These are phyloP conservation scores for Geopyxis carbonaria DNA, from an alignment of 495 filamentous ascomycete species.

Conservation along the genomic window DNA sequence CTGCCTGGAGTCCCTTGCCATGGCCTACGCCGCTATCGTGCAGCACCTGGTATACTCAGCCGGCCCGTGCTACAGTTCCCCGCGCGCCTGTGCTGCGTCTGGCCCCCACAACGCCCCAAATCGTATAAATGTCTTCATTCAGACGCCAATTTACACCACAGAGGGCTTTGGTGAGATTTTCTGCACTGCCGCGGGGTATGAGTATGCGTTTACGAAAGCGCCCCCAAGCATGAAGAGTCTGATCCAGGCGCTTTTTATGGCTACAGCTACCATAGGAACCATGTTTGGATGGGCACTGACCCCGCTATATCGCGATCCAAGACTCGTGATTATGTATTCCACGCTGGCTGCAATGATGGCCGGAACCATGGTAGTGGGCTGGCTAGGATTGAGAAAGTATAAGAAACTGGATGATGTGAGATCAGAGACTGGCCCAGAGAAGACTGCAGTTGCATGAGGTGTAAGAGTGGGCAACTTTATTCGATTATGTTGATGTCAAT, in stretches of 20 bases:
- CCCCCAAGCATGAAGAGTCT: slow-evolving; percentile 29
- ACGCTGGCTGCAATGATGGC: too few species aligned
- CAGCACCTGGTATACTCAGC: slow-evolving; percentile 32
- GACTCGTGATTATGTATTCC: too few species aligned
- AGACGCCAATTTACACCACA: slow-evolving; percentile 31
- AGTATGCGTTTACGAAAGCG: slow-evolving; percentile 41
- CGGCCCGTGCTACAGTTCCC: slow-evolving; percentile 36
- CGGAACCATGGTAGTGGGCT: too few species aligned
- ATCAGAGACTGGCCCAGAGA: too few species aligned
- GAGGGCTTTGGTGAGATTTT: slow-evolving; percentile 32
- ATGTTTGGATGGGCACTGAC: too few species aligned
- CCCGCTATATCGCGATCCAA: too few species aligned
- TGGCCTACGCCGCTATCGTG: slow-evolving; percentile 34
- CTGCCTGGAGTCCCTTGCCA: slow-evolving; percentile 27
- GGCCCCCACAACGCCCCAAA: slow-evolving; percentile 17
- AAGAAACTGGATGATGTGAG: too few species aligned
- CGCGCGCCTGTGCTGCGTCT: slow-evolving; percentile 31
- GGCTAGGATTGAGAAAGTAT: too few species aligned
- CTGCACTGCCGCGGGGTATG: slow-evolving; percentile 33
- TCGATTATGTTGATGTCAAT: too few species aligned
- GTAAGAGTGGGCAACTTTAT: too few species aligned
- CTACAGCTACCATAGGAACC: too few species aligned
- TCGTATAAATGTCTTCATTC: slow-evolving; percentile 22
- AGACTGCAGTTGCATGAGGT: too few species aligned
- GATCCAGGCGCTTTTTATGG: slow-evolving; percentile 28